Conservation (phyloP, 768 basidiomycete genomes). For the Suillus brevipes region DNA sequence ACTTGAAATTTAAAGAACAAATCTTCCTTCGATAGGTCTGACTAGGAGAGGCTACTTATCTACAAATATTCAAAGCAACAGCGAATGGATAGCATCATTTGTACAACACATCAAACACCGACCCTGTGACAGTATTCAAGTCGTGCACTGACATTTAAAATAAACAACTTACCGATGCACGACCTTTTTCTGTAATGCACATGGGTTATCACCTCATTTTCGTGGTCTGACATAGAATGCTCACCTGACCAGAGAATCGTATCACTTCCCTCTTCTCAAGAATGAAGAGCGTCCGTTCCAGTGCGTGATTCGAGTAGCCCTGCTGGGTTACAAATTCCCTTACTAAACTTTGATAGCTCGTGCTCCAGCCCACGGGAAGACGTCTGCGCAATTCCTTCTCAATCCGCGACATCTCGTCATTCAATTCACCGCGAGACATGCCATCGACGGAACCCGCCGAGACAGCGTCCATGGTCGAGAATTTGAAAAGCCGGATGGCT, state of each 20-base stretch:
- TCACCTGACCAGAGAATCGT: slow-evolving; percentile 75
- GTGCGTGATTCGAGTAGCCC: slow-evolving; percentile 84
- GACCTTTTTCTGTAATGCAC: slow-evolving; percentile 50
- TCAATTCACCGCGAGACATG: slow-evolving; percentile 84
- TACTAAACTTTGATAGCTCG: slow-evolving; percentile 90
- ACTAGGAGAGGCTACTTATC: not conserved
- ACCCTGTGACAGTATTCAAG: slow-evolving; percentile 23
- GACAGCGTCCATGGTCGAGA: slow-evolving; percentile 98
- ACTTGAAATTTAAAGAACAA: no score
- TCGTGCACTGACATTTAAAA: not conserved
- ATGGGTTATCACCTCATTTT: slow-evolving; percentile 7
- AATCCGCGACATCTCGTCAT: slow-evolving; percentile 90
- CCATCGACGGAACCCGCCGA: slow-evolving; percentile 93
- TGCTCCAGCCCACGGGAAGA: slow-evolving; percentile 93
- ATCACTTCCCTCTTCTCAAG: slow-evolving; percentile 96
- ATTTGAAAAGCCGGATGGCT: slow-evolving; percentile 96
- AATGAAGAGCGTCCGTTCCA: slow-evolving; percentile 88
- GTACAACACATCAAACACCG: slow-evolving; percentile 23
- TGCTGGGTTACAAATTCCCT: slow-evolving; percentile 93
- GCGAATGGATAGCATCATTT: not conserved
- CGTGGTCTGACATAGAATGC: slow-evolving; percentile 1
- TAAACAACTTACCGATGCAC: slow-evolving; percentile 42
- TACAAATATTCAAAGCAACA: slow-evolving; percentile 5
- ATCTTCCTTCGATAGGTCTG: no score
- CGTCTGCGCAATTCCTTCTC: slow-evolving; percentile 83